Base-by-base conservation (phyloP, 2,329 filamentous ascomycete genomes). In the Grosmannia serpens region DNA sequence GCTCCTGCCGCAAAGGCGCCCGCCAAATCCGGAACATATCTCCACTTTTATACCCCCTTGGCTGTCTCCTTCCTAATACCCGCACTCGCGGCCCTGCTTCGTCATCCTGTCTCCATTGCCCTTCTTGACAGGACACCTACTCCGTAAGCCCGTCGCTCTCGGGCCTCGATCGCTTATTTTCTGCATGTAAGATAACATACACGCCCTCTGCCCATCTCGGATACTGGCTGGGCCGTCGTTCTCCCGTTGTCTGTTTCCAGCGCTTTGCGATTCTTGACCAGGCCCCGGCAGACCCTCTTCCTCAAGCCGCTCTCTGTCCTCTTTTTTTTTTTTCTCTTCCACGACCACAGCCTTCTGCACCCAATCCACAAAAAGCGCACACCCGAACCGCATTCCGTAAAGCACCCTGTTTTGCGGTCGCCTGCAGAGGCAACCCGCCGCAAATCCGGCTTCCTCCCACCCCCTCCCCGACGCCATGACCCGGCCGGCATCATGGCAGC, bases 401-500 rank as follows among this genome's bases (percentile, higher is more conserved):
- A 33, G 31, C 31, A 33, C 31, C 24, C 44, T 15, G n/a, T 33
- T 47, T 24, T 47, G 22, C n/a, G 31, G 6, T 9, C 52, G 15
- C 22, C n/a, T 26, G 17, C n/a, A 11, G 8, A 33, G 4, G 6
- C 20, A 13, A 27, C n/a, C 24, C n/a, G 20, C 20, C 6, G 8
- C 29, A 11, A 7, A 6, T 33, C 11, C 31, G 31, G 7, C 11
- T 11, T 41, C 10, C n/a, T 22, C 5, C 33, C 49, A 13, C 8
- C 9, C 38, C 8, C 17, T 22, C 31, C 27, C 11, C 46, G 22
- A 38, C 44, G 44, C 41, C 41, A 57, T 59, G 55, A 24, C 22
- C 52, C 57, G 13, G 8, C 20, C 35, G 20, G 13, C 46, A 31
- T 24, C 56, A 58, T 67, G 64, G 62, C 66, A 52, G 59, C 62